Evolutionary conservation across 495 filamentous ascomycete genomes (phyloP), one percentile per base, ranked within the genome.

Genomic region (Clavariopsis aquatica): DNA sequence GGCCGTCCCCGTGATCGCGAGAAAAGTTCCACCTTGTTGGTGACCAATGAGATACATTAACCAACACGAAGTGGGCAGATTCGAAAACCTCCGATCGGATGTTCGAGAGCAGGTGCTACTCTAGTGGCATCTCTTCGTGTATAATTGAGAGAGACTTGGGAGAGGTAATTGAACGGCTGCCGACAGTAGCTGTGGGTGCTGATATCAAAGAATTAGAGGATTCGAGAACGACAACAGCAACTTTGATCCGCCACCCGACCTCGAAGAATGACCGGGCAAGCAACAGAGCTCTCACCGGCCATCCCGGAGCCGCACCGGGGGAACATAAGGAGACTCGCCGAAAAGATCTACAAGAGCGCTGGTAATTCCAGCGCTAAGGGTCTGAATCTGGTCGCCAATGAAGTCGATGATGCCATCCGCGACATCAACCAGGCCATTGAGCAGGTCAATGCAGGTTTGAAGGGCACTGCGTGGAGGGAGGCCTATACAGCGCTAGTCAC

Each of bases 391-490:
- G 43, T 51, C 12, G 53, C 62, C 28, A 26, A 52, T 1, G 53
- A 64, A 22, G 62, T 22, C 5, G 62, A 64, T 20, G 38, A 64
- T 12, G 31, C 34, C 12, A 19, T 64, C 6, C 52, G 31, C 12
- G 62, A 64, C 20, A 64, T 64, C 54, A 57, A 58, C 26, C 51
- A 22, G 20, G 29, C 52, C 7, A 64, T 64, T 24, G 62, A 57
- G 24, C 13, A 22, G 26, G 53, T 52, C 23, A 64, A 64, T 29
- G 29, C 53, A 9, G 43, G 27, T 1, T 34, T 64, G 29, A 28
- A 43, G 29, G 62, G 46, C 1, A 22, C 28, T 20, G 45, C 54
- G 4, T 64, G 62, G 62, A 51, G 26, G 20, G 62, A 64, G n/a
- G 53, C 62, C 0, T 64, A 57, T 27, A 52, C 52, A 3, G 62